A percentile compares a stretch with the other conserved stretches of the same genome.
Conservation (phyloP, 2,329 filamentous ascomycete species). For the Aspergillus caelatus region DNA sequence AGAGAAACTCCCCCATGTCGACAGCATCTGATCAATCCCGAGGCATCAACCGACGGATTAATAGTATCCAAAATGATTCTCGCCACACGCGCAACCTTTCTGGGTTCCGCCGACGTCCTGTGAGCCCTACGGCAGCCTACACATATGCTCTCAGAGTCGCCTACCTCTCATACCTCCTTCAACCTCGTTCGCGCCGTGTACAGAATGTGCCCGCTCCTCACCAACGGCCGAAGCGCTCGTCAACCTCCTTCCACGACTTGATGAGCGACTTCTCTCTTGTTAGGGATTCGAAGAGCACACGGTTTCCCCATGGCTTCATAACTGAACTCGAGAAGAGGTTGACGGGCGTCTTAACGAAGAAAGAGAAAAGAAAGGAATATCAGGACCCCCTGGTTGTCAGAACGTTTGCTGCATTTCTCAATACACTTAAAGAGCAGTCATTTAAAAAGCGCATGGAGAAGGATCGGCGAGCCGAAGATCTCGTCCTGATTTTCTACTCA, state of each 20-base stretch:
- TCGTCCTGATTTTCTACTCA: slow-evolving; percentile 95
- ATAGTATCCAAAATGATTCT: slow-evolving; percentile 49
- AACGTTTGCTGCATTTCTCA: slow-evolving; percentile 92
- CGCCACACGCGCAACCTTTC: slow-evolving; percentile 48
- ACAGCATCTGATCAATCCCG: slow-evolving; percentile 49
- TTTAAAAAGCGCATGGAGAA: slow-evolving; percentile 93
- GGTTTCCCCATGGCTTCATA: slow-evolving; percentile 73
- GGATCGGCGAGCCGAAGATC: slow-evolving; percentile 86
- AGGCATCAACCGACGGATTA: slow-evolving; percentile 50
- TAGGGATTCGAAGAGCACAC: slow-evolving; percentile 69
- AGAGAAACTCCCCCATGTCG: slow-evolving; percentile 45
- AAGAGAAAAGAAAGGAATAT: slow-evolving; percentile 83
- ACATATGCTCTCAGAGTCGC: slow-evolving; percentile 87
- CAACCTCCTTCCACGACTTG: slow-evolving; percentile 75
- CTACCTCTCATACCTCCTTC: slow-evolving; percentile 89
- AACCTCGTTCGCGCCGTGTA: slow-evolving; percentile 85
- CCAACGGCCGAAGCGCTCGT: slow-evolving; percentile 68
- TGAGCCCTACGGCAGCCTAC: slow-evolving; percentile 76
- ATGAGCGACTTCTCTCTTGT: slow-evolving; percentile 81
- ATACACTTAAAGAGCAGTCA: slow-evolving; percentile 82
- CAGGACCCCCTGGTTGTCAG: slow-evolving; percentile 88
- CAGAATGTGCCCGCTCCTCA: slow-evolving; percentile 75
- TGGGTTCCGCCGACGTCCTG: slow-evolving; percentile 43
- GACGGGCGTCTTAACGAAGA: slow-evolving; percentile 77
- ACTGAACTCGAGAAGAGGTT: slow-evolving; percentile 74